These are phyloP conservation scores for Aspergillus sp. DNA, from an alignment of 2,329 filamentous ascomycete genomes.

Conservation along the genomic window DNA sequence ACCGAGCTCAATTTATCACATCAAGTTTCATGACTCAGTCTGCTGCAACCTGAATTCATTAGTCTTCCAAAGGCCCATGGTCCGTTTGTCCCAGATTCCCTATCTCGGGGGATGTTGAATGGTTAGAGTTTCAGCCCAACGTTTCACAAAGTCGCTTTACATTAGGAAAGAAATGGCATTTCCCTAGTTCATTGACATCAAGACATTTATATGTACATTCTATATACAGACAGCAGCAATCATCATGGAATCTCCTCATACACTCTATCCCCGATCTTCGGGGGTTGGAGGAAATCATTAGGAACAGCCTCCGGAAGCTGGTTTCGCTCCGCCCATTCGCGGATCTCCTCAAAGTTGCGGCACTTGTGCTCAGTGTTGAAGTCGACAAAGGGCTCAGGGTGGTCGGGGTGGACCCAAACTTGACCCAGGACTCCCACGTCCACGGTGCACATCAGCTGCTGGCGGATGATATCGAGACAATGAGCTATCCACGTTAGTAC, in stretches of 20 bases:
- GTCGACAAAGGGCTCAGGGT: constrained; percentile 58
- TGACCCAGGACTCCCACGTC: constrained; percentile 64
- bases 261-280: constrained; percentile 25
- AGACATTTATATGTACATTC: not conserved
- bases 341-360: constrained; percentile 57
- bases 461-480: constrained; percentile 62
- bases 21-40: too few relatives aligned
- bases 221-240: not conserved
- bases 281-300: constrained; percentile 46
- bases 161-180: too few relatives aligned
- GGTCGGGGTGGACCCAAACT: constrained; percentile 55
- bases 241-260: constrained; percentile 27
- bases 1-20: too few relatives aligned
- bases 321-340: constrained; percentile 56
- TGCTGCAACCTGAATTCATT: too few relatives aligned
- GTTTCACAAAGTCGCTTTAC: too few relatives aligned
- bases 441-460: constrained; percentile 64
- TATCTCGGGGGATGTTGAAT: too few relatives aligned
- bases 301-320: constrained; percentile 51
- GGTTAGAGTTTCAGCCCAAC: too few relatives aligned
- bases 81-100: too few relatives aligned
- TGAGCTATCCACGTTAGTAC: constrained; percentile 46
- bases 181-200: not conserved
- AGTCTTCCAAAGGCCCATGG: too few relatives aligned
- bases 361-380: constrained; percentile 64